Evolutionary conservation across 176 grass and related monocot genomes (phyloP).

Genomic region (Hsuehochloa calcarea): DNA sequence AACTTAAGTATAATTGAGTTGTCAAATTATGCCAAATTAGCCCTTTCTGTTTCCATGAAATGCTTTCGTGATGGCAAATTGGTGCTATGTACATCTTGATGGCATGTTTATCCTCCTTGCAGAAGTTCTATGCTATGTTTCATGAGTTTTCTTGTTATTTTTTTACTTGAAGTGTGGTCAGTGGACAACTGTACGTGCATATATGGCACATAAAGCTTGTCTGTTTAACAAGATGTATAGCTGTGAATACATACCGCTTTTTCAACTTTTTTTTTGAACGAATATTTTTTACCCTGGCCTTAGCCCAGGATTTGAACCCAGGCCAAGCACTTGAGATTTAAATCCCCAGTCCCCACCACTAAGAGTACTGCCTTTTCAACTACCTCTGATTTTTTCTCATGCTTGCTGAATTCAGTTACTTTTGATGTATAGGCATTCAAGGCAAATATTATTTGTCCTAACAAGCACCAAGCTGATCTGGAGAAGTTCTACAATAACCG

Average conservation of each 20-base stretch:
- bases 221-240: conserved; percentile 8
- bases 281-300: neutral
- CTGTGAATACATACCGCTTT: neutral
- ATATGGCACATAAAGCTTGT: neutral
- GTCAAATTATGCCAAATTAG: conserved; percentile 3
- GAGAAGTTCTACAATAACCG: conserved; percentile 92
- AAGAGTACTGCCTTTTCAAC: neutral
- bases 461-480: conserved; percentile 88
- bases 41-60: conserved; percentile 1
- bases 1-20: conserved; percentile 6
- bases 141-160: neutral
- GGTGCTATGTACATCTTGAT: neutral
- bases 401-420: conserved; percentile 41
- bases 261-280: neutral
- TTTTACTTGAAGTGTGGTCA: neutral
- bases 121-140: neutral
- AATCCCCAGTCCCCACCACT: neutral
- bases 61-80: conserved; percentile 15
- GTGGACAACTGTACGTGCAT: neutral
- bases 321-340: conserved; percentile 14
- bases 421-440: conserved; percentile 74
- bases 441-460: conserved; percentile 90
- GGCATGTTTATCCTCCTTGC: neutral
- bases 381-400: conserved; percentile 9
- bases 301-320: conserved; percentile 5